These are phyloP conservation scores for Tephrocybe rancida DNA, from an alignment of 768 basidiomycete species.

Conservation along the genomic window DNA sequence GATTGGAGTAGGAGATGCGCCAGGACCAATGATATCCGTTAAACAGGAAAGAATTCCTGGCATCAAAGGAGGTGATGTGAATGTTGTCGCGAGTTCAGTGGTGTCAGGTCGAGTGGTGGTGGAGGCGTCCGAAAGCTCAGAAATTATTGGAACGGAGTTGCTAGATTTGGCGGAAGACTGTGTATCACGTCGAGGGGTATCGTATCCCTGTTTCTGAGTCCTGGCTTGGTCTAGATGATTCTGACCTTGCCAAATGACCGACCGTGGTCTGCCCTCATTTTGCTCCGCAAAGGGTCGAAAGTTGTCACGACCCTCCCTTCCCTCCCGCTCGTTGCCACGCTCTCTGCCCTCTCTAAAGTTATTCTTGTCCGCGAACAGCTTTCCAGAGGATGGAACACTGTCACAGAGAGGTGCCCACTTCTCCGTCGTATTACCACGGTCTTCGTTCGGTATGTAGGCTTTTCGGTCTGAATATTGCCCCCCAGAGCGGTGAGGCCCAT, in stretches of 20 bases:
- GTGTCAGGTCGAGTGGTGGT: conserved; percentile 5
- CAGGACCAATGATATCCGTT: conserved; percentile 55
- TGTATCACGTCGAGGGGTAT: neutral
- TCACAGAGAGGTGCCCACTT: neutral
- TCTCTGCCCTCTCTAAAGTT: too few species aligned
- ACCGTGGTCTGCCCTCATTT: neutral
- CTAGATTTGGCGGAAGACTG: neutral
- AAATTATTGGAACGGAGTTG: neutral
- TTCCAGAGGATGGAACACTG: neutral
- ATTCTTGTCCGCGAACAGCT: too few species aligned
- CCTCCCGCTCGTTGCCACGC: too few species aligned
- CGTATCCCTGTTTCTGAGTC: neutral
- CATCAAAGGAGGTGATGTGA: conserved; percentile 71
- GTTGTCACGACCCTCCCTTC: too few species aligned
- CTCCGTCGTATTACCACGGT: too few species aligned
- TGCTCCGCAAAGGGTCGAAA: too few species aligned
- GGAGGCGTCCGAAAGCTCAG: conserved; percentile 15
- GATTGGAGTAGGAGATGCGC: conserved; percentile 72
- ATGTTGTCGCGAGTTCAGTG: conserved; percentile 38
- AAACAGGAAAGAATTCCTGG: conserved; percentile 64
- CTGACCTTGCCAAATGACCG: neutral
- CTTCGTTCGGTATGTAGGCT: too few species aligned
- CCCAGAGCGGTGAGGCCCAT: too few species aligned
- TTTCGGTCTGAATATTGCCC: too few species aligned
- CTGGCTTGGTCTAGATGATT: neutral